These are phyloP conservation scores for Pythium periplocum DNA, from an alignment of 352 stramenopile genomes.

Conservation along the genomic window DNA sequence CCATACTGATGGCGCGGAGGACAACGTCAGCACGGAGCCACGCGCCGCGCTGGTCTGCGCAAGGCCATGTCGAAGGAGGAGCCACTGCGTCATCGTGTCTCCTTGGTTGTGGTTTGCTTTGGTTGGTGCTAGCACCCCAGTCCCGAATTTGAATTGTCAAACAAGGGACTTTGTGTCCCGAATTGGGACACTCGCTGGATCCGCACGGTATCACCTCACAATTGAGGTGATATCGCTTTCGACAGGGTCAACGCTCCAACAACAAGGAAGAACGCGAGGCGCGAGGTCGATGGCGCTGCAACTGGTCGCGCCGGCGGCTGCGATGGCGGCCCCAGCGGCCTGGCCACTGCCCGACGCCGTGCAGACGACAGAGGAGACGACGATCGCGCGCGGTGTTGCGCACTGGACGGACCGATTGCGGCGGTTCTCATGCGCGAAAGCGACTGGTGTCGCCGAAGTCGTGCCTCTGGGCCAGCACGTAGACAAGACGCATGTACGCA, in stretches of 20 bases:
- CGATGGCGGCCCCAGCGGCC: not conserved
- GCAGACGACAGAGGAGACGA: not conserved
- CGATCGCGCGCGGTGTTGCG: not conserved
- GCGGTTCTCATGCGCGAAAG: constrained; percentile 10
- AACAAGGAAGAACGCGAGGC: constrained; percentile 3
- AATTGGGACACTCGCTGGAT: no score
- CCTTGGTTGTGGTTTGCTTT: constrained; percentile 14
- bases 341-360: not conserved
- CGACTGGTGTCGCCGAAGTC: constrained; percentile 5
- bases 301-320: constrained; percentile 1
- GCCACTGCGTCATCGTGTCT: constrained; percentile 21
- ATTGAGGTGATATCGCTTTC: constrained; percentile 15
- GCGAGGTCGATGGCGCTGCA: constrained; percentile 10
- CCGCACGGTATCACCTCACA: not conserved
- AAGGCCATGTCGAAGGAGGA: constrained; percentile 17
- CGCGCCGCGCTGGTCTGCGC: constrained; percentile 2
- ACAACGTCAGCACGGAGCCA: no score
- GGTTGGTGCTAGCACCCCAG: not conserved
- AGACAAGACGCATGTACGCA: constrained; percentile 18
- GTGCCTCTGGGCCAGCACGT: constrained; percentile 4
- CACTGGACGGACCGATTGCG: constrained; percentile 2
- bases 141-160: not conserved
- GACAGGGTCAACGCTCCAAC: constrained; percentile 8
- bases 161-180: constrained; percentile 5
- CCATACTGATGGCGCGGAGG: not conserved